Evolutionary conservation across 2,329 filamentous ascomycete species (phyloP).

Genomic region (Westerdykella ornata): DNA sequence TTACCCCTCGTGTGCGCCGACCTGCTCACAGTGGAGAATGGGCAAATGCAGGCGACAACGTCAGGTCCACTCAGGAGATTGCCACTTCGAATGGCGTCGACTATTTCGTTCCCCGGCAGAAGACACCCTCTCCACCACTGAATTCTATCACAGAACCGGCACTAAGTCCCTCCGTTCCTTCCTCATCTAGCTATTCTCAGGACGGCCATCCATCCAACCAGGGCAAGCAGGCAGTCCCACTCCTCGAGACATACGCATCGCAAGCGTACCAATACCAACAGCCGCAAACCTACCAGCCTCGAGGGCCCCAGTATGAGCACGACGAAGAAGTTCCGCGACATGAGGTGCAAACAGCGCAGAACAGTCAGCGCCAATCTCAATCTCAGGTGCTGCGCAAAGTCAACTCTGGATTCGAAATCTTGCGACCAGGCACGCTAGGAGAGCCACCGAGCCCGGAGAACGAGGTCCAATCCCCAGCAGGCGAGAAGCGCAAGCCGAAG

Average conservation of each 20-base stretch:
- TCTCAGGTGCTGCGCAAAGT: conserved; percentile 37
- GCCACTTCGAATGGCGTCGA: conserved; percentile 31
- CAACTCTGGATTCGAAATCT: conserved; percentile 39
- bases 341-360: conserved; percentile 23
- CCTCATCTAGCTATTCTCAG: conserved; percentile 13
- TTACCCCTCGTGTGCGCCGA: conserved; percentile 38
- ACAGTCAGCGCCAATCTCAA: conserved; percentile 18
- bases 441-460: conserved; percentile 24
- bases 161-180: conserved; percentile 13
- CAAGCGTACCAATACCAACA: conserved; percentile 20
- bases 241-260: conserved; percentile 35
- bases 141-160: conserved; percentile 11
- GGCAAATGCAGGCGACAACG: conserved; percentile 31
- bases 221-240: conserved; percentile 27
- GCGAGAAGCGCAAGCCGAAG: conserved; percentile 33
- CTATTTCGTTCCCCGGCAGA: conserved; percentile 33
- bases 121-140: conserved; percentile 32
- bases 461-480: conserved; percentile 17
- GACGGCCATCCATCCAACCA: conserved; percentile 22
- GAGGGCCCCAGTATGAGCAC: conserved; percentile 34
- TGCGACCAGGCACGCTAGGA: conserved; percentile 36
- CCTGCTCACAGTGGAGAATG: conserved; percentile 35
- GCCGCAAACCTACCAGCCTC: conserved; percentile 34
- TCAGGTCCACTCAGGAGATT: conserved; percentile 16
- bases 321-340: conserved; percentile 25